These are phyloP conservation scores for Ophiocordyceps camponoti-leonardi DNA, from an alignment of 2,329 filamentous ascomycete genomes.

Conservation along the genomic window DNA sequence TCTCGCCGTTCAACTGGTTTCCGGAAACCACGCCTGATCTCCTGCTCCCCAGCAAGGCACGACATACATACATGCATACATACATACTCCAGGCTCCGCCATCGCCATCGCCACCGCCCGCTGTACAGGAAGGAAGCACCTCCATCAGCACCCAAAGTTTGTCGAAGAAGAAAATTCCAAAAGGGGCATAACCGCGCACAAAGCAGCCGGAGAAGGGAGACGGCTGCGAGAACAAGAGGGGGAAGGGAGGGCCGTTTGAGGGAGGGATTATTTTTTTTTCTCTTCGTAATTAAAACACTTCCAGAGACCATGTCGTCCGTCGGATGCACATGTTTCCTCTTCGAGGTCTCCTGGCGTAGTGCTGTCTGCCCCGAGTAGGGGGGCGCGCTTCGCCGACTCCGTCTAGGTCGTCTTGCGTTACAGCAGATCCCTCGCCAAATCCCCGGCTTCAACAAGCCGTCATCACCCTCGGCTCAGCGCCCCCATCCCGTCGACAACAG, in stretches of 20 bases:
- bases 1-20: too few relatives aligned
- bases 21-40: too few relatives aligned
- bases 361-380: background rate
- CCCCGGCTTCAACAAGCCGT: background rate
- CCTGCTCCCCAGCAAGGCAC: background rate
- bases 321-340: background rate
- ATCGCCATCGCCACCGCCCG: too few relatives aligned
- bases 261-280: background rate
- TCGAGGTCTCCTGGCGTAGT: background rate
- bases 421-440: background rate
- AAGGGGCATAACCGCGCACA: background rate
- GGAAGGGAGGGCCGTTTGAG: background rate
- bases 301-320: background rate
- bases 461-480: background rate
- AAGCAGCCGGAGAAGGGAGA: background rate
- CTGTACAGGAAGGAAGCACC: background rate
- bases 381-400: background rate
- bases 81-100: background rate
- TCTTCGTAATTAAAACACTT: background rate
- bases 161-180: background rate
- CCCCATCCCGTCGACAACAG: background rate
- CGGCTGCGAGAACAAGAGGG: background rate
- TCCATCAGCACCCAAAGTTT: background rate
- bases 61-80: background rate
- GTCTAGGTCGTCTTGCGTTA: background rate